phyloP scores from a whole-genome alignment of 225 moss, liverwort and hornwort genomes.

The Ulota crispa region DNA sequence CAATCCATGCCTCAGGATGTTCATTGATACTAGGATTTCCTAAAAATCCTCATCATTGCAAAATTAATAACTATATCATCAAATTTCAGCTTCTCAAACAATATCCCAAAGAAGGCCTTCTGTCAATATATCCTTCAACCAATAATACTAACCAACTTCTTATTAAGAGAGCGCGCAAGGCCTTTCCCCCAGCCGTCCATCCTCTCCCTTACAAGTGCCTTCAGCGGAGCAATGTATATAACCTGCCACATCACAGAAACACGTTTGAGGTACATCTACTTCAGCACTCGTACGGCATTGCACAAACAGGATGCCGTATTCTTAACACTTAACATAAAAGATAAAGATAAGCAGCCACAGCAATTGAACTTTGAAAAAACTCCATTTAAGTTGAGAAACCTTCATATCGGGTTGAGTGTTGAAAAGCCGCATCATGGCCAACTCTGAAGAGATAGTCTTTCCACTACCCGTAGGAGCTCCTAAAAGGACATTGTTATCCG shows the following conservation, averaged over 20 bases:
- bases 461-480: constrained; percentile 99
- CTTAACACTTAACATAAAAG: background rate
- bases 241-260: constrained; percentile 56
- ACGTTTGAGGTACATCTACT: background rate
- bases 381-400: constrained; percentile 37
- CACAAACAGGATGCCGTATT: background rate
- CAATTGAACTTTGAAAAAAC: background rate
- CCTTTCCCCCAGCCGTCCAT: constrained; percentile 94
- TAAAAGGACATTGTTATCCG: constrained; percentile 87
- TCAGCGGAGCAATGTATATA: constrained; percentile 95
- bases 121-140: background rate
- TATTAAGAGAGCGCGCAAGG: constrained; percentile 62
- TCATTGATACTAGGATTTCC: constrained; percentile 6
- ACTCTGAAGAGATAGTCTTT: constrained; percentile 93
- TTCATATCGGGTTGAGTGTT: constrained; percentile 95
- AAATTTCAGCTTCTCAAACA: constrained; percentile 18
- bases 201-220: constrained; percentile 96
- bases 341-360: background rate
- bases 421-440: constrained; percentile 89
- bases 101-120: background rate
- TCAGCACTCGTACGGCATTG: background rate
- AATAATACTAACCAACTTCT: constrained; percentile 68
- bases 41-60: background rate
- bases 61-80: constrained; percentile 13
- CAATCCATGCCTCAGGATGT: background rate